Evolutionary conservation across 495 filamentous ascomycete species (phyloP).

Genomic region (Aspergillus leporis): DNA sequence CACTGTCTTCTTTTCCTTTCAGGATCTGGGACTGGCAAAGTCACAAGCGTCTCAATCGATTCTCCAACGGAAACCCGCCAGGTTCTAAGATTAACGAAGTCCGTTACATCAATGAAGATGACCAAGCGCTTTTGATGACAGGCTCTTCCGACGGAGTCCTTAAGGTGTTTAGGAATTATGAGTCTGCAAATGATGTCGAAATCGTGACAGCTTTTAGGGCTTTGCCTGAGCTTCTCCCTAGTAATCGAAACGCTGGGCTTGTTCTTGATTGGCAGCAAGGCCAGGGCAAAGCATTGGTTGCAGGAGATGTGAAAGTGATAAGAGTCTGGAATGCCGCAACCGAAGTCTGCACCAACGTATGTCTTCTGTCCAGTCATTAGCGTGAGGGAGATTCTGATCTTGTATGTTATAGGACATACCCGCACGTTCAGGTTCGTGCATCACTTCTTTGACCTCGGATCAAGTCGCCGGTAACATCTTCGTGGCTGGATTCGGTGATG

Average conservation of each 20-base stretch:
- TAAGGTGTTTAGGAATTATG: slow-evolving; percentile 89
- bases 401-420: slow-evolving; percentile 70
- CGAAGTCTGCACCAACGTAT: slow-evolving; percentile 82
- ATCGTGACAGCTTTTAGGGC: slow-evolving; percentile 92
- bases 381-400: slow-evolving; percentile 6
- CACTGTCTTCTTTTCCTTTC: slow-evolving; percentile 25
- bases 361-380: slow-evolving; percentile 14
- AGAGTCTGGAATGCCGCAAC: slow-evolving; percentile 92
- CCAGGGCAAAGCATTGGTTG: slow-evolving; percentile 89
- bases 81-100: slow-evolving; percentile 93
- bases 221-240: slow-evolving; percentile 86
- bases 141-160: slow-evolving; percentile 93
- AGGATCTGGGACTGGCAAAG: slow-evolving; percentile 91
- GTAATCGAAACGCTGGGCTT: slow-evolving; percentile 88
- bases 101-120: slow-evolving; percentile 97
- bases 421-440: slow-evolving; percentile 91
- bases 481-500: slow-evolving; percentile 93
- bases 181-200: slow-evolving; percentile 66
- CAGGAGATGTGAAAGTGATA: slow-evolving; percentile 94
- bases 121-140: slow-evolving; percentile 91
- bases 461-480: slow-evolving; percentile 97
- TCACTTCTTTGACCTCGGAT: slow-evolving; percentile 93
- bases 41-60: slow-evolving; percentile 70
- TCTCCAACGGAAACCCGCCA: slow-evolving; percentile 89
- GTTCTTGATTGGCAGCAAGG: slow-evolving; percentile 99